Evolutionary conservation across 164 flowering plant species (phyloP), one percentile per base, ranked within the genome.

Genomic region (Piper longum): DNA sequence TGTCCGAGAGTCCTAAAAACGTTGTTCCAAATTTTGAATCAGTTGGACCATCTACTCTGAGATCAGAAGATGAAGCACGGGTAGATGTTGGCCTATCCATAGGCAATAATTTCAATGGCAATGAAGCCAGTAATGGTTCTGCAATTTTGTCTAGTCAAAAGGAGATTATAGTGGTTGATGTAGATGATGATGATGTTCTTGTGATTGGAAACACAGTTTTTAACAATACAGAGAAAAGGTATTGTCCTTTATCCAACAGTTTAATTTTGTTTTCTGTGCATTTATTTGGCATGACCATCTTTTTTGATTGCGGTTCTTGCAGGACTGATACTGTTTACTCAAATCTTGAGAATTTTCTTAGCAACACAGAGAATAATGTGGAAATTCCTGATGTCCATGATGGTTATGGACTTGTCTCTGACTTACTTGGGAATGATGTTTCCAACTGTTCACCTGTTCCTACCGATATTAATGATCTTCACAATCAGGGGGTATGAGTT

Each of bases 351-450:
- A 72, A 69, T 62, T 85, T 86, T 69, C 77, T 82, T 43, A 76
- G 69, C 70, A 80, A 78, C 70, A 61, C 70, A 43, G 81, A 73
- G 52, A 74, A 66, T 71, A 36, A 76, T 54, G 72, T 61, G 69
- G 84, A 77, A 57, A 77, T 80, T 64, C 72, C 85, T n/a, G 83
- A 84, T 70, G 81, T 64, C 61, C 93, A 81, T 66, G 89, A 86
- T 75, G 80, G 83, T 66, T 85, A 89, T 78, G 96, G 93, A 71
- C 84, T 84, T 65, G 85, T 89, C 51, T 84, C 93, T 40, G 96
- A 89, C 68, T 81, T 83, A 68, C 83, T 92, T 40, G 90, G 78
- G 62, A 71, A 70, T 66, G 85, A 80, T 69, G 76, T 87, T 64
- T 57, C 85, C 4, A 79, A 78, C 71, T 80, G 88, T 76, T 77